Evolutionary conservation across 768 basidiomycete species (phyloP), one percentile per base, ranked within the genome.

Genomic region (Phylloporus scabripes): DNA sequence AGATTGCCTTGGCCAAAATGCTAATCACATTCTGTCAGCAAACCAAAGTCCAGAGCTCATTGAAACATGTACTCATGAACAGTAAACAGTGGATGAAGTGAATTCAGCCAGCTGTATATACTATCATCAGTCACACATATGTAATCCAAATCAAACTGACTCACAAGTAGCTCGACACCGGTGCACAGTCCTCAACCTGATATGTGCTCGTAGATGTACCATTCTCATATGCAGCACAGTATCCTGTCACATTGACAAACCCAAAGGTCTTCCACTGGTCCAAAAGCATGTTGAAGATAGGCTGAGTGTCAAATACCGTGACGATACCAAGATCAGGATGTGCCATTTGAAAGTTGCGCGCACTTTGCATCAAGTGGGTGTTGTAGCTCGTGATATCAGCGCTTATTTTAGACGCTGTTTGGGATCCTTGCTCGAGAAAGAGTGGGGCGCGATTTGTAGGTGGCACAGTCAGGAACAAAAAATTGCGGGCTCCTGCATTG

Each of bases 111-210:
- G 67, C 80, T 82, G 24, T 11, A n/a, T n/a, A n/a, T n/a, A 49
- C 14, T 20, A 38, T 38, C 17, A 9, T 53, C 20, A 55, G 46
- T 14, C n/a, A 0, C 34, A 4, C 23, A 12, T n/a, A n/a, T n/a
- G n/a, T n/a, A 33, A 42, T 42, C 23, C 26, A 6, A 26, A 18
- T 11, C 0, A 11, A 14, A 47, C 15, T 5, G 12, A 71, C 79
- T 69, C 59, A 82, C 81, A 84, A 83, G 60, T 83, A 83, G 41
- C 70, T 82, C 17, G 78, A 80, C 24, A 79, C 81, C 3, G 82
- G 82, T 12, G 79, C 81, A 60, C 79, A 84, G 2, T 76, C 75
- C 7, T 71, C 61, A 11, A 75, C 70, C 63, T 83, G 79, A 33
- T 80, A 80, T n/a, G 75, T 78, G 38, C 46, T 53, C 8, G 70